Base-by-base conservation (phyloP, 2,329 filamentous ascomycete genomes). In the Aspergillus jensenii region DNA sequence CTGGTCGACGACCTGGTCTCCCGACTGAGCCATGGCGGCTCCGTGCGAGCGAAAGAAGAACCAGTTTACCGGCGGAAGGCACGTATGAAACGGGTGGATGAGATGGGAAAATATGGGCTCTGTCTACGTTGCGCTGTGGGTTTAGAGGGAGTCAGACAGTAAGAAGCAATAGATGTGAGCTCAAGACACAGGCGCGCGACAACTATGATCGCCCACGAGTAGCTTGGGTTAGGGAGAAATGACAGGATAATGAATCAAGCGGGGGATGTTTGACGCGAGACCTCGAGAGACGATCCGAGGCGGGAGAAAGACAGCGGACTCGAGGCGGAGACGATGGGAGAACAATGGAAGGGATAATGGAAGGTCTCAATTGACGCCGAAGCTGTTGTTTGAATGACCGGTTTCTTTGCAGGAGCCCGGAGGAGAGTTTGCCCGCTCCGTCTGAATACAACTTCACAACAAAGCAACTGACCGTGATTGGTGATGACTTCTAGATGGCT, bases 1-100 rank as follows among this genome's bases (percentile, higher is more conserved):
- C 77, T 93, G 91, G 70, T 92, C 88, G 70, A 84, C 81, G 60
- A 91, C 83, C 33, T 85, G 84, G 55, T 85, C 79, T 58, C 77
- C 67, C 56, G 80, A 68, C 59, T 81, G 75, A 66, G 84, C 82
- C 82, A 87, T 86, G 74, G 71, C 76, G 63, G 62, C 62, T 64
- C 58, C 54, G 27, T 61, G 59, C 37, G 46, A 52, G 19, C 39
- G 50, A 39, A 17, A 41, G 45, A 33, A 43, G 56, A 31, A 54
- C 41, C 54, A 56, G 54, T 40, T 37, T 40, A 47, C 19, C 21
- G 35, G 44, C 52, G 52, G 35, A 41, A 15, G 21, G 23, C 33
- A 40, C 17, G n/a, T 27, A 41, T 43, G 17, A 44, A 33, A 46
- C 48, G 43, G 27, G 9, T 27, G 33, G 19, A 11, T 25, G 40